These are phyloP conservation scores for Pseudomicrostroma phylloplanum DNA, from an alignment of 1,284 basidiomycete species.

Conservation along the genomic window DNA sequence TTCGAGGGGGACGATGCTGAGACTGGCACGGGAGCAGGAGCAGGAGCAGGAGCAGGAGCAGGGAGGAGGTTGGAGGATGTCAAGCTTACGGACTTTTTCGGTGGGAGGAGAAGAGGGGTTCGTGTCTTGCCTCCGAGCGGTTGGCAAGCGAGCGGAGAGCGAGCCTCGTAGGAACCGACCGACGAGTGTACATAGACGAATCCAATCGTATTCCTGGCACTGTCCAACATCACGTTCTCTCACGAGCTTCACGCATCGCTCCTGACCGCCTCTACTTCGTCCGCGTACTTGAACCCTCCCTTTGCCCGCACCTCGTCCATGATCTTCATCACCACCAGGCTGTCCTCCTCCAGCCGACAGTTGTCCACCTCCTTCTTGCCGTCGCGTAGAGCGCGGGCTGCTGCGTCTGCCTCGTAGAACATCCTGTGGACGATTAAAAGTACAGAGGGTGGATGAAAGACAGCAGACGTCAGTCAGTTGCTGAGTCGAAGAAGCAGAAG, in stretches of 20 bases:
- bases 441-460: too few species aligned
- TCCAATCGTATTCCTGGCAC: too few species aligned
- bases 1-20: slow-evolving; percentile 54
- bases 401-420: slow-evolving; percentile 63
- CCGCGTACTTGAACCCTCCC: slow-evolving; percentile 20
- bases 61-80: background rate
- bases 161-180: too few species aligned
- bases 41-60: too few species aligned
- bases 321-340: slow-evolving; percentile 18
- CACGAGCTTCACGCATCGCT: background rate
- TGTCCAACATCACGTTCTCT: too few species aligned
- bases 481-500: background rate
- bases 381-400: slow-evolving; percentile 69
- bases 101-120: slow-evolving; percentile 1
- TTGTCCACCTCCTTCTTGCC: slow-evolving; percentile 67
- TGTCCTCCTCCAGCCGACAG: slow-evolving; percentile 61
- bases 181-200: too few species aligned
- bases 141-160: too few species aligned
- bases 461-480: slow-evolving; percentile 7
- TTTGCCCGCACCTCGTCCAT: slow-evolving; percentile 30
- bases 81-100: slow-evolving; percentile 5
- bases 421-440: slow-evolving; percentile 20
- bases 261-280: slow-evolving; percentile 19
- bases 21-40: too few species aligned
- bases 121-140: background rate